Evolutionary conservation across 768 basidiomycete genomes (phyloP).

Genomic region (Tylopilus balloui): DNA sequence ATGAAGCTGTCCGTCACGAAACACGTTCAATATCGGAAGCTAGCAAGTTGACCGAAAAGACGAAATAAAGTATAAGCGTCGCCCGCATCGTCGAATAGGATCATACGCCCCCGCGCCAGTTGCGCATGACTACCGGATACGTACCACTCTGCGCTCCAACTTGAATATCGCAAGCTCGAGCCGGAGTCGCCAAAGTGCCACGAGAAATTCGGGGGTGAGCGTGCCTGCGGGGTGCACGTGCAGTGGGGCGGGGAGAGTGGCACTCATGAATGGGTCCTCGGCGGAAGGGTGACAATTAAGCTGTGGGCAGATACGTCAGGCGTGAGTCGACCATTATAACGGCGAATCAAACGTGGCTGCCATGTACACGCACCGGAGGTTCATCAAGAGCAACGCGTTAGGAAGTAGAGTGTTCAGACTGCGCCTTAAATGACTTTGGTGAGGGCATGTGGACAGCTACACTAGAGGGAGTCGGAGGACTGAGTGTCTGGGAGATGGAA

Average conservation of each 20-base stretch:
- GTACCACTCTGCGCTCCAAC: slow-evolving; percentile 22
- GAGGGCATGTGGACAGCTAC: slow-evolving; percentile 1
- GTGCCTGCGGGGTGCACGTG: not conserved
- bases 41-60: not conserved
- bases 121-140: not conserved
- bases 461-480: not conserved
- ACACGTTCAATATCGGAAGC: slow-evolving; percentile 22
- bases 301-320: not conserved
- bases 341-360: not conserved
- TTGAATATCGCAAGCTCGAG: slow-evolving; percentile 19
- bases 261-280: not conserved
- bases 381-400: not conserved
- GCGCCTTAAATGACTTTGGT: not conserved
- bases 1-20: slow-evolving; percentile 1
- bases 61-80: not conserved
- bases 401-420: not conserved
- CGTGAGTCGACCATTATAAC: not conserved
- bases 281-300: not conserved
- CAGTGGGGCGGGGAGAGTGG: not conserved
- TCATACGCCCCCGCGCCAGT: not conserved
- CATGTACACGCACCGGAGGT: not conserved
- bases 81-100: not conserved
- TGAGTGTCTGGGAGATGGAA: not conserved
- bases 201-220: slow-evolving; percentile 11
- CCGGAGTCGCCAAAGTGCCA: slow-evolving; percentile 15